These are phyloP conservation scores for Fagopyrum tataricum DNA, from an alignment of 148 eudicot species.

Conservation along the genomic window DNA sequence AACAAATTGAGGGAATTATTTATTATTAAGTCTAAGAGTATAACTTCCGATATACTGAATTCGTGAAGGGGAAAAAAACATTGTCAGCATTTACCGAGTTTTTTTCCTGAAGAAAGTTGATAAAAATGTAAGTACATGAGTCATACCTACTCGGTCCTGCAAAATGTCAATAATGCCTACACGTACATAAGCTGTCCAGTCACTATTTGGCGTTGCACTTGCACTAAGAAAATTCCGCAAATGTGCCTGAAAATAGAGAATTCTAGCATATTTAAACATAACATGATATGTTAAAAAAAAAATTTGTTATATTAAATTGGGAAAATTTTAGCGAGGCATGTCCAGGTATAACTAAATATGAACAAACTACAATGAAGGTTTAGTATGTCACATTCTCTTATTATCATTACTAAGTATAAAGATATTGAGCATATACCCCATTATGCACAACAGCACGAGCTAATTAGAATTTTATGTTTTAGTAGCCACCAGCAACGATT, in stretches of 20 bases:
- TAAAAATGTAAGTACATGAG: conserved; percentile 13
- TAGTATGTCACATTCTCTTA: not conserved
- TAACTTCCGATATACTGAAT: not conserved
- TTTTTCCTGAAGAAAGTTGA: not conserved
- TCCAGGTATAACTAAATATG: not conserved
- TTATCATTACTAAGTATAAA: no score
- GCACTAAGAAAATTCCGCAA: conserved; percentile 37
- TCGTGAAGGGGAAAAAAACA: not conserved
- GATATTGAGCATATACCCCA: no score
- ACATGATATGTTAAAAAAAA: not conserved
- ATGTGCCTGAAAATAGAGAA: conserved; percentile 42
- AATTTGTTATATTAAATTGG: not conserved
- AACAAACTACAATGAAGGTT: not conserved
- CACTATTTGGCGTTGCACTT: conserved; percentile 26
- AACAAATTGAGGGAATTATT: not conserved
- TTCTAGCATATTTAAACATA: not conserved
- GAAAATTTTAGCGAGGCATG: no score
- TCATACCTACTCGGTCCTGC: conserved; percentile 80
- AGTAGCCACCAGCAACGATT: not conserved
- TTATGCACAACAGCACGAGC: not conserved
- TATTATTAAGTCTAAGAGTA: not conserved
- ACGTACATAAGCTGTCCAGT: conserved; percentile 57
- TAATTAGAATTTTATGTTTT: not conserved
- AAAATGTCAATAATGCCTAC: conserved; percentile 70
- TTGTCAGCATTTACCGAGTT: not conserved